Evolutionary conservation across 345 rosid genomes (phyloP).

Genomic region (Acer campestre): DNA sequence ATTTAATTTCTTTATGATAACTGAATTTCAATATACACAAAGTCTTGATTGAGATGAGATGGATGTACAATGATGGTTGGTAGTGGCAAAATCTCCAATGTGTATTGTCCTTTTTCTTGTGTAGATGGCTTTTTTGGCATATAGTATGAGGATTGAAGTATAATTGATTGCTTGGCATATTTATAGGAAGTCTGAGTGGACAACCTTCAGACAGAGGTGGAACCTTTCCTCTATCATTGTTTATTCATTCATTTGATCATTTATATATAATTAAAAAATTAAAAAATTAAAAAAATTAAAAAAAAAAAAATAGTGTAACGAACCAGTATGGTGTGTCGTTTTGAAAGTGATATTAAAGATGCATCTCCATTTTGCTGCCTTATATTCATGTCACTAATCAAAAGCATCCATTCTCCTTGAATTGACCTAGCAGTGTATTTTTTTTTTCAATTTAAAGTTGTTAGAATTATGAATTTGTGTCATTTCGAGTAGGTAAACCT

Average conservation of each 20-base stretch:
- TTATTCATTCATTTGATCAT: background rate
- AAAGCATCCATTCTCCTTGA: background rate
- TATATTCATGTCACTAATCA: background rate
- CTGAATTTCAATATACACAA: background rate
- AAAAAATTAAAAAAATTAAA: no score
- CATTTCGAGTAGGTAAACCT: conserved; percentile 18
- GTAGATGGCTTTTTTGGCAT: background rate
- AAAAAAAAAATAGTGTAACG: background rate
- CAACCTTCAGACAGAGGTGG: background rate
- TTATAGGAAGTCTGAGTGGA: background rate
- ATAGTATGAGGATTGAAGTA: background rate
- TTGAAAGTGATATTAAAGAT: background rate
- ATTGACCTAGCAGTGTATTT: background rate
- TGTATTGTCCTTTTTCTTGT: background rate
- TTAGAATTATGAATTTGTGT: background rate
- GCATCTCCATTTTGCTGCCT: background rate
- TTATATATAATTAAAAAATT: background rate
- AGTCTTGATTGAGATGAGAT: background rate
- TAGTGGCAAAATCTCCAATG: background rate
- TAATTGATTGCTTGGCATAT: background rate
- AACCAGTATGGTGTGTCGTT: background rate
- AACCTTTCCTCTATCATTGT: background rate
- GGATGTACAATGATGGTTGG: background rate
- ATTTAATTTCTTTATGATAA: background rate
- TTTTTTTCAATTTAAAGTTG: background rate